phyloP scores from a whole-genome alignment of 371 early-diverging fungal genomes.

The Zopfochytrium polystomum region DNA sequence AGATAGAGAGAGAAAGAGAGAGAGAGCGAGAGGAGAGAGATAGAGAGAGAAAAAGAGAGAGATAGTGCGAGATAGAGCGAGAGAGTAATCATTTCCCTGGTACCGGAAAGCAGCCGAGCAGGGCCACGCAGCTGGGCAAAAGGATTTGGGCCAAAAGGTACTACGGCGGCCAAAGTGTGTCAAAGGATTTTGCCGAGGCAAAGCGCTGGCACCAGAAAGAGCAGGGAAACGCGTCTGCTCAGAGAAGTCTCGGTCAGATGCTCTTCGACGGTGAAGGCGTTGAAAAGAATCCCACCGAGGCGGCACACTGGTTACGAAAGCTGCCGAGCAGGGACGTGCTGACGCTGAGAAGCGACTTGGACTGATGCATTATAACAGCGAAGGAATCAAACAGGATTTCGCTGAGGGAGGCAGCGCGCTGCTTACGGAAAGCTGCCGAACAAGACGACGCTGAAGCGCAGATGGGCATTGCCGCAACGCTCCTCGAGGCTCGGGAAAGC shows the following conservation, averaged over 20 bases:
- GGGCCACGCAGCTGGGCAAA: slow-evolving; percentile 37
- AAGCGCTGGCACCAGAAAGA: too few species aligned
- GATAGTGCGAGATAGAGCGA: too few species aligned
- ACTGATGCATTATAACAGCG: slow-evolving; percentile 44
- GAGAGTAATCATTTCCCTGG: too few species aligned
- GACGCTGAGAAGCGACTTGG: slow-evolving; percentile 30
- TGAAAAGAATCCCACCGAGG: slow-evolving; percentile 3
- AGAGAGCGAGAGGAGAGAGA: too few species aligned
- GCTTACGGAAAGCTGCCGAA: too few species aligned
- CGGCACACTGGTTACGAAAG: slow-evolving; percentile 13
- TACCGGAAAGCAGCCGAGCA: slow-evolving; percentile 36
- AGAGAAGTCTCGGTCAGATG: slow-evolving; percentile 22
- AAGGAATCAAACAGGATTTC: slow-evolving; percentile 54
- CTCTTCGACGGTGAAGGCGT: slow-evolving; percentile 15
- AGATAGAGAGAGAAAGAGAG: too few species aligned
- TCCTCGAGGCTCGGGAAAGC: slow-evolving; percentile 47
- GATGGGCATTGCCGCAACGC: too few species aligned
- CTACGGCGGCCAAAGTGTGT: slow-evolving; percentile 47
- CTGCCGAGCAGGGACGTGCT: slow-evolving; percentile 28
- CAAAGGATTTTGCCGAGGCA: too few species aligned
- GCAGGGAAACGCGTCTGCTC: slow-evolving; percentile 11
- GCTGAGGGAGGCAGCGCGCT: slow-evolving; percentile 58
- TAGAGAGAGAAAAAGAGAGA: too few species aligned
- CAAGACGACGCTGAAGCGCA: too few species aligned
- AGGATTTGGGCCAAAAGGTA: slow-evolving; percentile 47